Conservation (phyloP, 345 rosid species). For the Eutrema heterophyllum region DNA sequence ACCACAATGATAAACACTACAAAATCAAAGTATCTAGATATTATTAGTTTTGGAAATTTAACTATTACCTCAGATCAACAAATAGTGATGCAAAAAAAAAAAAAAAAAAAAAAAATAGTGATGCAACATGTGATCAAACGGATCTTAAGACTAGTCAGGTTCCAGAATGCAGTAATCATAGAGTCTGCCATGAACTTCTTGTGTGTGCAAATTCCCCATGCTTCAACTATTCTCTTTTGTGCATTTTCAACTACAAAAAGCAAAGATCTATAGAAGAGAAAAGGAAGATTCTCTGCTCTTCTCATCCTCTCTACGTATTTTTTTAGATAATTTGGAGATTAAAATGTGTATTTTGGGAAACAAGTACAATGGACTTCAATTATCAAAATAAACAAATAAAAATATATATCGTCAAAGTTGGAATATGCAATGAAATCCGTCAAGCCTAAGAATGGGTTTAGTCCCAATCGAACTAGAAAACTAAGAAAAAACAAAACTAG, state of each 20-base stretch:
- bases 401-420: conserved; percentile 26
- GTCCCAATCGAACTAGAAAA: conserved; percentile 12
- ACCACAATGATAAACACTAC: conserved; percentile 81
- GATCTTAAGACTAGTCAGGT: conserved; percentile 69
- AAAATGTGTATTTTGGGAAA: background rate
- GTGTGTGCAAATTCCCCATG: conserved; percentile 80
- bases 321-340: background rate
- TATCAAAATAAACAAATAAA: background rate
- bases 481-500: background rate
- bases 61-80: background rate
- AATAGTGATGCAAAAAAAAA: too few species aligned
- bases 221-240: conserved; percentile 43
- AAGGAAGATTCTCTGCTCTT: background rate
- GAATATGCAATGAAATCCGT: background rate
- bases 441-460: too few species aligned
- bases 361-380: background rate
- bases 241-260: conserved; percentile 45
- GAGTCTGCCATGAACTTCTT: conserved; percentile 83
- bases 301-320: background rate
- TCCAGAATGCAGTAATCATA: conserved; percentile 78
- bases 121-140: conserved; percentile 64
- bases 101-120: too few species aligned
- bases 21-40: background rate
- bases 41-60: background rate
- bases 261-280: background rate